Evolutionary conservation across 2,329 filamentous ascomycete genomes (phyloP).

Genomic region (Zymoseptoria tritici): DNA sequence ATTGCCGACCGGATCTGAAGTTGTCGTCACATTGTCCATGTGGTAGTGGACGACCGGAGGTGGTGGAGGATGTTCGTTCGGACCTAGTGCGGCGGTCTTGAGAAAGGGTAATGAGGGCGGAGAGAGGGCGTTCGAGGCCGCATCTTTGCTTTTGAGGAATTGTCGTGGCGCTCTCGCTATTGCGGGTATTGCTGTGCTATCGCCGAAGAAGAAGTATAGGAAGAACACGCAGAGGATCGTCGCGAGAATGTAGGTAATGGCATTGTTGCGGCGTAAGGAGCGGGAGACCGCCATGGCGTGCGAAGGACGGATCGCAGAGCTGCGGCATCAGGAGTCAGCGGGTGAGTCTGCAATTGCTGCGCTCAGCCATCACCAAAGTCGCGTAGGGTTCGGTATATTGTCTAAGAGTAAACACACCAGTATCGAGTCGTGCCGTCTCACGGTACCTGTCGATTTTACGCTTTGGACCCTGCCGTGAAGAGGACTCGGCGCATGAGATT

Average conservation of each 20-base stretch:
- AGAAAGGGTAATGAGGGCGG: slow-evolving; percentile 67
- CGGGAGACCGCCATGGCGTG: slow-evolving; percentile 53
- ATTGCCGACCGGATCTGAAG: slow-evolving; percentile 66
- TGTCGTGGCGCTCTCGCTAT: slow-evolving; percentile 41
- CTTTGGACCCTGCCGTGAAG: neutral
- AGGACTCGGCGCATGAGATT: neutral
- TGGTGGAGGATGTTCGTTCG: slow-evolving; percentile 52
- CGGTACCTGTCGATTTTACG: neutral
- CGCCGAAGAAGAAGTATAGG: slow-evolving; percentile 41
- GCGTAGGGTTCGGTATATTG: neutral
- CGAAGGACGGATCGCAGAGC: neutral
- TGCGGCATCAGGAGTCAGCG: neutral
- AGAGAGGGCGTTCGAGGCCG: slow-evolving; percentile 63
- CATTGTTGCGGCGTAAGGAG: slow-evolving; percentile 69
- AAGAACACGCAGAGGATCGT: slow-evolving; percentile 59
- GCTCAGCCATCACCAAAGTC: neutral
- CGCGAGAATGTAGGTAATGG: slow-evolving; percentile 66
- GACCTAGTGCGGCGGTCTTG: slow-evolving; percentile 52
- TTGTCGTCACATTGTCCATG: slow-evolving; percentile 88
- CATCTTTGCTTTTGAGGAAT: slow-evolving; percentile 43
- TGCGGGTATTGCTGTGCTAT: slow-evolving; percentile 56
- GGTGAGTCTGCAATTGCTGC: neutral
- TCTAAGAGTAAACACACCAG: neutral
- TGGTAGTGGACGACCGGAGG: slow-evolving; percentile 89
- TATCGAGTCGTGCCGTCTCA: neutral